phyloP scores from a whole-genome alignment of 805 yeast genomes.

The Sugiyamaella smithiae region DNA sequence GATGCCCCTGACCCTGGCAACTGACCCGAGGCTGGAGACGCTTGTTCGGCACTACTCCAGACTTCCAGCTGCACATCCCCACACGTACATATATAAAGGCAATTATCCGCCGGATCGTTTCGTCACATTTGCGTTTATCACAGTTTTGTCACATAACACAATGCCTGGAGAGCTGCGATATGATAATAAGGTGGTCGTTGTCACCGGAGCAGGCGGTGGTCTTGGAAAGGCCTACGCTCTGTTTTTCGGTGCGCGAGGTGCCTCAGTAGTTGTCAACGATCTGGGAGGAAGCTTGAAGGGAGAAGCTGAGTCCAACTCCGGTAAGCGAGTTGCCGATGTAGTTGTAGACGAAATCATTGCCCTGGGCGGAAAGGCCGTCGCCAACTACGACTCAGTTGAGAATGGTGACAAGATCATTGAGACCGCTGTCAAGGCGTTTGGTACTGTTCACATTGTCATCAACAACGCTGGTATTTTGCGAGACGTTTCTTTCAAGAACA shows the following conservation, averaged over 20 bases:
- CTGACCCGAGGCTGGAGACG: not conserved
- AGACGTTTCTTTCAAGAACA: conserved; percentile 82
- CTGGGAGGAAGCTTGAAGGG: conserved; percentile 83
- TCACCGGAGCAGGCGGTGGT: conserved; percentile 98
- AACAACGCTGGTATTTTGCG: conserved; percentile 95
- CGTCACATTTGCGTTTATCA: not conserved
- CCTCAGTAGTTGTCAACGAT: conserved; percentile 92
- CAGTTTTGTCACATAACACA: not conserved
- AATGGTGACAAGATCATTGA: conserved; percentile 81
- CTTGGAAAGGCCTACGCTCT: conserved; percentile 85
- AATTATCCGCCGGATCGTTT: not conserved
- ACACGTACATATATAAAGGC: not conserved
- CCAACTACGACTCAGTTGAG: conserved; percentile 88
- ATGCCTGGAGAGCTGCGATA: conserved; percentile 42
- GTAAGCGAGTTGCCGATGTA: conserved; percentile 66
- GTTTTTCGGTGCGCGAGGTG: conserved; percentile 86
- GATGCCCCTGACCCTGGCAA: too few relatives aligned
- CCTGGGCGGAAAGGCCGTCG: conserved; percentile 83
- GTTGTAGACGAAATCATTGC: conserved; percentile 80
- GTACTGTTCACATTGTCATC: conserved; percentile 81
- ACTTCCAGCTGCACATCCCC: not conserved
- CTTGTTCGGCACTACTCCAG: conserved; percentile 6
- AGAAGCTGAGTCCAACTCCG: conserved; percentile 49
- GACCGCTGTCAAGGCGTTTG: conserved; percentile 82
- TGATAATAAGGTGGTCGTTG: conserved; percentile 82